A percentile compares a stretch with the other conserved stretches of the same genome.
These are phyloP conservation scores for Aspergillus cristatus DNA, from an alignment of 495 filamentous ascomycete genomes.

Conservation along the genomic window DNA sequence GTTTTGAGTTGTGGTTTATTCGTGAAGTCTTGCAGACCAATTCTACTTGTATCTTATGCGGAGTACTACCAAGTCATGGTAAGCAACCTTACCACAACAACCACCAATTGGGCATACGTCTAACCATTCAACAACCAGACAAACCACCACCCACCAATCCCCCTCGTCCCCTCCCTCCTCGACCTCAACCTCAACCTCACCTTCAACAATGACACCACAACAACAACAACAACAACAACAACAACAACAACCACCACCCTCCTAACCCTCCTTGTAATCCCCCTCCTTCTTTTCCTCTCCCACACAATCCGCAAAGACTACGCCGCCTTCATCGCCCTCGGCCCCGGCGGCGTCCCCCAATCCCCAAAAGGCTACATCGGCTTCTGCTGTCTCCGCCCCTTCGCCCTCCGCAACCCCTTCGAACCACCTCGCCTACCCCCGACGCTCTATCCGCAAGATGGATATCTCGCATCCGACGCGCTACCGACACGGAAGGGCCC, in stretches of 20 bases:
- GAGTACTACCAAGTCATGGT: too few relatives aligned
- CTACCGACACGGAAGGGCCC: constrained; percentile 18
- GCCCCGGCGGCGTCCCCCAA: constrained; percentile 70
- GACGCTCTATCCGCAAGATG: constrained; percentile 29
- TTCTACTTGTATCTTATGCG: too few relatives aligned
- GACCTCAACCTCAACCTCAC: background rate
- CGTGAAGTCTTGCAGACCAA: too few relatives aligned
- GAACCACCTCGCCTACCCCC: constrained; percentile 19
- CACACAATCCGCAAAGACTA: constrained; percentile 66
- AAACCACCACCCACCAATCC: background rate
- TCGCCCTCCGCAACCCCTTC: constrained; percentile 31
- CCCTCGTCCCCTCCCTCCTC: background rate
- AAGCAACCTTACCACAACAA: too few relatives aligned
- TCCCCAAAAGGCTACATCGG: constrained; percentile 64
- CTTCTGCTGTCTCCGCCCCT: constrained; percentile 50
- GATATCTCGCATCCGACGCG: constrained; percentile 35
- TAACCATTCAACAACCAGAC: too few relatives aligned
- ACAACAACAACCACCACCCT: background rate
- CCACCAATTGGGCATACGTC: too few relatives aligned
- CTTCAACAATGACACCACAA: too few relatives aligned
- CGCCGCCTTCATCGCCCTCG: constrained; percentile 63
- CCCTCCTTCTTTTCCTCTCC: constrained; percentile 40
- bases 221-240: too few relatives aligned
- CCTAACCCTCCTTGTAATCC: constrained; percentile 19
- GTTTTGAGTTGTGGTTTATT: too few relatives aligned